A percentile compares a stretch with the other conserved stretches of the same genome.
These are phyloP conservation scores for Mortierella antarctica DNA, from an alignment of 192 early-diverging fungal species.

Conservation along the genomic window DNA sequence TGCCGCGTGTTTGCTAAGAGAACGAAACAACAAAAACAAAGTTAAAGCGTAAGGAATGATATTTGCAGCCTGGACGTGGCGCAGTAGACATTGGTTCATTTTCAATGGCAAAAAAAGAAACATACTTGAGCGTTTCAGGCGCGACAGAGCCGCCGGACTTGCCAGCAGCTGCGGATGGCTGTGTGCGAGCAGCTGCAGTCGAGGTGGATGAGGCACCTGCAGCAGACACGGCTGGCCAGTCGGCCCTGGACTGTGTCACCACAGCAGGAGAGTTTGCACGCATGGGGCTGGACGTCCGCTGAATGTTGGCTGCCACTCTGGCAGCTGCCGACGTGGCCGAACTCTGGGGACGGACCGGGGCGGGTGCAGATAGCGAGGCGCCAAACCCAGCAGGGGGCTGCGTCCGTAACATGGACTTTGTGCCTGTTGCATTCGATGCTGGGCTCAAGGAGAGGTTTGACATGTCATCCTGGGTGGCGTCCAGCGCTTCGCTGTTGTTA, in stretches of 20 bases:
- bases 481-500: conserved; percentile 16
- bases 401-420: conserved; percentile 41
- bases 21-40: too few relatives aligned
- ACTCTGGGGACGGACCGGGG: conserved; percentile 22
- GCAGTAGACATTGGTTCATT: background rate
- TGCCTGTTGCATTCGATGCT: background rate
- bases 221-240: conserved; percentile 44
- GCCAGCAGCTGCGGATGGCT: background rate
- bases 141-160: background rate
- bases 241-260: conserved; percentile 28
- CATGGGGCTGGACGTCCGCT: conserved; percentile 47
- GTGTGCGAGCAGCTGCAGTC: background rate
- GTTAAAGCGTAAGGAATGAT: background rate
- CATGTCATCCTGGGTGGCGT: conserved; percentile 7
- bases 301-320: conserved; percentile 44
- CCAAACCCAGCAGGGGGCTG: conserved; percentile 52
- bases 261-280: conserved; percentile 19
- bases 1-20: conserved; percentile 46
- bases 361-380: conserved; percentile 21
- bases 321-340: conserved; percentile 32
- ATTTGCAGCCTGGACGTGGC: background rate
- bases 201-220: background rate
- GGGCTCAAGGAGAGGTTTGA: conserved; percentile 14
- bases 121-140: conserved; percentile 28
- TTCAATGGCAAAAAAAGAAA: background rate